Percentiles rank a stretch among this genome's conserved stretches.
Evolutionary conservation across 495 filamentous ascomycete genomes (phyloP).

Genomic region (Aspergillus saccharolyticus): DNA sequence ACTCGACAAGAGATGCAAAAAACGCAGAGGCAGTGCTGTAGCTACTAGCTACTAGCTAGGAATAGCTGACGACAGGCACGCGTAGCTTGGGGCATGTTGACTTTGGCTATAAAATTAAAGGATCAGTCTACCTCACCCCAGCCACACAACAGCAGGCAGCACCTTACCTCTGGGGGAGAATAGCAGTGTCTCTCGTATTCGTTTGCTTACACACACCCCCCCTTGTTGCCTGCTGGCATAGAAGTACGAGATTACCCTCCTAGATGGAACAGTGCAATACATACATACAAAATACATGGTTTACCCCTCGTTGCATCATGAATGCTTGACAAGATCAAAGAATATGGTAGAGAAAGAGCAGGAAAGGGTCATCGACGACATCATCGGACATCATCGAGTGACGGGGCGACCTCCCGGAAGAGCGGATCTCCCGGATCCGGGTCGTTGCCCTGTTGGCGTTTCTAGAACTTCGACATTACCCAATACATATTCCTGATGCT

Average conservation of each 20-base stretch:
- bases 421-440: background rate
- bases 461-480: too few relatives aligned
- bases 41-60: background rate
- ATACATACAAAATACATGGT: too few relatives aligned
- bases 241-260: background rate
- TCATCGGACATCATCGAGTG: constrained; percentile 13
- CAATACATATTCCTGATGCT: too few relatives aligned
- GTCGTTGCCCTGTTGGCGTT: background rate
- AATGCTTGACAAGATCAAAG: background rate
- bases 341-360: background rate
- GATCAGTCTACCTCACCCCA: background rate
- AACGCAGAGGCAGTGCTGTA: background rate
- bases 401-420: background rate
- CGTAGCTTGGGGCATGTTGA: background rate
- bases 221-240: background rate
- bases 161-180: background rate
- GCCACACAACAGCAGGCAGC: background rate
- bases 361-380: constrained; percentile 8
- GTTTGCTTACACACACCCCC: background rate
- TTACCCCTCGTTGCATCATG: constrained; percentile 9
- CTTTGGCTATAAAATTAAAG: background rate
- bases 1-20: too few relatives aligned
- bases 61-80: background rate
- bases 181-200: constrained; percentile 3
- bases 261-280: too few relatives aligned